A percentile compares a stretch with the other conserved stretches of the same genome.
Conservation (phyloP, 768 basidiomycete genomes). For the Boletus reticulatus region DNA sequence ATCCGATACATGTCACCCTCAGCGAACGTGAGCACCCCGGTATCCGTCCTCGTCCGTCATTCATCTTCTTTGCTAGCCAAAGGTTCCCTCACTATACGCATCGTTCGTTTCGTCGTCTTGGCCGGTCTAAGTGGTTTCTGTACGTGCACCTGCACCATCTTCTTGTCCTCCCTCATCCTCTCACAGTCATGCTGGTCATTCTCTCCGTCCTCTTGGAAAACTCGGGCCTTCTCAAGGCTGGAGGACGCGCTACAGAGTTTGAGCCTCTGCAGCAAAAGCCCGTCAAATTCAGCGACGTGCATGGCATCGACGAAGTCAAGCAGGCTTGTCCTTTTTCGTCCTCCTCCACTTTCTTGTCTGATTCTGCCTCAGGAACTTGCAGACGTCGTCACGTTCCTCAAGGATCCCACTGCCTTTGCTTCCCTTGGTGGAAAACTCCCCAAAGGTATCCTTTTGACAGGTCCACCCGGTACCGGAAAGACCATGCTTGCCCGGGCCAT, state of each 20-base stretch:
- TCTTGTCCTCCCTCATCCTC: conserved; percentile 2
- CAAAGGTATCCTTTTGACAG: conserved; percentile 90
- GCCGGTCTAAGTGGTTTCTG: conserved; percentile 62
- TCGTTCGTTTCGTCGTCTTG: conserved; percentile 61
- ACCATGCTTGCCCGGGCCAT: conserved; percentile 91
- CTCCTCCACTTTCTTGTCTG: not conserved
- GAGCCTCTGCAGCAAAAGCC: conserved; percentile 77
- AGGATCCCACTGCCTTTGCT: conserved; percentile 88
- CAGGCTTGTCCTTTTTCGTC: conserved; percentile 48
- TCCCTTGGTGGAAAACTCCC: conserved; percentile 91
- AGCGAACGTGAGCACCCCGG: conserved; percentile 63
- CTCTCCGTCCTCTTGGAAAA: conserved; percentile 91
- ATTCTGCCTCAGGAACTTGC: conserved; percentile 66
- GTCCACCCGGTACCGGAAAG: conserved; percentile 86
- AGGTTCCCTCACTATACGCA: conserved; percentile 61
- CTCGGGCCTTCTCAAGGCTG: conserved; percentile 89
- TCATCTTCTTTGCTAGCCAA: conserved; percentile 45
- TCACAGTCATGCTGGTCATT: conserved; percentile 74
- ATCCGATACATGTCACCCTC: conserved; percentile 79
- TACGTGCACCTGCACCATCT: conserved; percentile 35
- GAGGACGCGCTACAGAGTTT: conserved; percentile 77
- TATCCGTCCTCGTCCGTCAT: not conserved
- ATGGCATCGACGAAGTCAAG: conserved; percentile 97
- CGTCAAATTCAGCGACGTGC: conserved; percentile 92
- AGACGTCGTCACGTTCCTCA: conserved; percentile 94